Evolutionary conservation across 2,329 filamentous ascomycete genomes (phyloP).

Genomic region (Coleophoma eucalyptorum): DNA sequence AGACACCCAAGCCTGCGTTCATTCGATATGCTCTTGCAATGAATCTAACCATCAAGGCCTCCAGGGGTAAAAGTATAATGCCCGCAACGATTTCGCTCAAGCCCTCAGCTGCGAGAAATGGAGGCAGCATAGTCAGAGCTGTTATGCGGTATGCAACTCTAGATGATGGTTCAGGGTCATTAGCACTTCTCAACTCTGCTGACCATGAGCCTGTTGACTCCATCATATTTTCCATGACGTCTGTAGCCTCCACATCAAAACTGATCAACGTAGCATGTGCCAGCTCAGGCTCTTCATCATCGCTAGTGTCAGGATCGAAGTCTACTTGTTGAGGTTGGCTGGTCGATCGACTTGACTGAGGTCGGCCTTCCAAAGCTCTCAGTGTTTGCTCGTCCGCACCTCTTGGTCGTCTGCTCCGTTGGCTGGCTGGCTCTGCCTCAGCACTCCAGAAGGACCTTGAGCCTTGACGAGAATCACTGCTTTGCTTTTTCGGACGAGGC

Average conservation of each 20-base stretch:
- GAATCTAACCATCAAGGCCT: slow-evolving; percentile 24
- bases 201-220: slow-evolving; percentile 22
- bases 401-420: slow-evolving; percentile 7
- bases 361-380: slow-evolving; percentile 24
- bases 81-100: slow-evolving; percentile 22
- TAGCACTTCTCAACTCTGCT: slow-evolving; percentile 28
- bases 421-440: slow-evolving; percentile 10
- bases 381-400: slow-evolving; percentile 22
- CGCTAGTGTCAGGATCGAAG: slow-evolving; percentile 17
- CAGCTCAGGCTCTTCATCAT: slow-evolving; percentile 25
- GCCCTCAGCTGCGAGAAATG: slow-evolving; percentile 26
- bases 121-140: slow-evolving; percentile 27
- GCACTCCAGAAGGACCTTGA: slow-evolving; percentile 14
- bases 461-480: not conserved
- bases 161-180: slow-evolving; percentile 21
- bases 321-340: slow-evolving; percentile 8
- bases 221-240: slow-evolving; percentile 14
- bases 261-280: slow-evolving; percentile 26
- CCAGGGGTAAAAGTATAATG: slow-evolving; percentile 24
- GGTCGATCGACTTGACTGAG: slow-evolving; percentile 12
- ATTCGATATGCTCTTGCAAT: slow-evolving; percentile 21
- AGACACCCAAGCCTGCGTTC: slow-evolving; percentile 11
- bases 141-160: slow-evolving; percentile 23
- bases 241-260: slow-evolving; percentile 29
- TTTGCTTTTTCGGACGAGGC: slow-evolving; percentile 24